Base-by-base conservation (phyloP, 805 yeast genomes). In the Zygotorulaspora florentina region DNA sequence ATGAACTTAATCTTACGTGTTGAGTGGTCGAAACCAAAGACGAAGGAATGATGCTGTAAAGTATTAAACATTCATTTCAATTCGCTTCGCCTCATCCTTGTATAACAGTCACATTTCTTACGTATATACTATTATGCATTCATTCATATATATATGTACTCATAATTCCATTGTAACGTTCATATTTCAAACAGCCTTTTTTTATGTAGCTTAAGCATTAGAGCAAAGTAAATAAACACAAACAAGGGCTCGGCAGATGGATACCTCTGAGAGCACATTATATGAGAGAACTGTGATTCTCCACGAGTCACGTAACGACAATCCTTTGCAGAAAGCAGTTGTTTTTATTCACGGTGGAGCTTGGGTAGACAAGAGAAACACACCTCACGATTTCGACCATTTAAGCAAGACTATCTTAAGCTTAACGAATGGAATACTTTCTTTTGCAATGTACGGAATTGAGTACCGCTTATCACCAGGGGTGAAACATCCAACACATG, bases 311-410 rank as follows among this genome's bases (percentile, higher is more conserved):
- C 8, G 6, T 1, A 9, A 39, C n/a, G 13, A 16, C 9, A 10
- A 35, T 16, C 26, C 15, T n/a, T 36, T 36, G 35, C 15, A n/a
- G 16, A 45, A 42, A 17, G 57, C 76, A 15, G 43, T 78, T 5
- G 72, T 86, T 0, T 81, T 80, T 53, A 74, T 87, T 33, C 96
- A 87, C 64, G 96, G 96, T 1, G 96, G 96, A 0, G 95, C 89
- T 0, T 87, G 96, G 96, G 71, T 87, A 50, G 95, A 85, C 57
- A 77, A 80, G 1, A 59, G 51, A 2, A 82, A 83, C 58, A 82
- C 89, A 0, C 73, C 67, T 23, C 64, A 72, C 33, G 91, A 84
- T 55, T 79, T 77, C 43, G 67, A 67, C 8, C 53, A 51, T 10
- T 47, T 80, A 36, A 34, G 53, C 13, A 28, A 39, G 11, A 10